Conservation (phyloP, 352 stramenopile species). For the Pythium sukuiense region DNA sequence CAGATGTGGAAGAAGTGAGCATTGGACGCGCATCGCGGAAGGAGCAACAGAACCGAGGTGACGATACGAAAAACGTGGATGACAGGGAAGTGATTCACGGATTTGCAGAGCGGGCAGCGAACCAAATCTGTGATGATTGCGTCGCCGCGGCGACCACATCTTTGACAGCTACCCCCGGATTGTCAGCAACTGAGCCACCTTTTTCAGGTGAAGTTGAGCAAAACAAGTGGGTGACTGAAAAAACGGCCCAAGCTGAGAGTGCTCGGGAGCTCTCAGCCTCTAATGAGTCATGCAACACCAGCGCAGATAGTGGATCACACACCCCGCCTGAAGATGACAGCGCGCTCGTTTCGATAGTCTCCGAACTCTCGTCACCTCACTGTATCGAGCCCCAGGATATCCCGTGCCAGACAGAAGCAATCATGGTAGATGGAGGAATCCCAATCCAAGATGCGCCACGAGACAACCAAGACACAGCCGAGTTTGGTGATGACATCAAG, state of each 20-base stretch:
- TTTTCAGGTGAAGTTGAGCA: background rate
- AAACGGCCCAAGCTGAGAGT: no score
- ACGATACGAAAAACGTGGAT: background rate
- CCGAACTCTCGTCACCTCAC: no score
- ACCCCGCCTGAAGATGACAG: no score
- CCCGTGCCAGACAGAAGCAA: no score
- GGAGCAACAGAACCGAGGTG: background rate
- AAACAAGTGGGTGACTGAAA: background rate
- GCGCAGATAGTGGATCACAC: no score
- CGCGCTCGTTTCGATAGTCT: no score
- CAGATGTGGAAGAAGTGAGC: background rate
- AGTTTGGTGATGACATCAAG: background rate
- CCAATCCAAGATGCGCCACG: background rate
- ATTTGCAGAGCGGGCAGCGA: background rate
- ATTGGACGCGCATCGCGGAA: background rate
- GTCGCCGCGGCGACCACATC: background rate
- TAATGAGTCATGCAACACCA: no score
- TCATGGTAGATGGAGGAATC: no score
- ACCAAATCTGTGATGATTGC: background rate
- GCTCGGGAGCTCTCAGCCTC: no score
- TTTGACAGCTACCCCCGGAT: no score
- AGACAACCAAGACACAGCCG: background rate
- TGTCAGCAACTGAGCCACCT: background rate
- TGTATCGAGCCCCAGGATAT: no score
- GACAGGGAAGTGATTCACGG: background rate